These are phyloP conservation scores for Aspergillus sparsus DNA, from an alignment of 495 filamentous ascomycete species.

Conservation along the genomic window DNA sequence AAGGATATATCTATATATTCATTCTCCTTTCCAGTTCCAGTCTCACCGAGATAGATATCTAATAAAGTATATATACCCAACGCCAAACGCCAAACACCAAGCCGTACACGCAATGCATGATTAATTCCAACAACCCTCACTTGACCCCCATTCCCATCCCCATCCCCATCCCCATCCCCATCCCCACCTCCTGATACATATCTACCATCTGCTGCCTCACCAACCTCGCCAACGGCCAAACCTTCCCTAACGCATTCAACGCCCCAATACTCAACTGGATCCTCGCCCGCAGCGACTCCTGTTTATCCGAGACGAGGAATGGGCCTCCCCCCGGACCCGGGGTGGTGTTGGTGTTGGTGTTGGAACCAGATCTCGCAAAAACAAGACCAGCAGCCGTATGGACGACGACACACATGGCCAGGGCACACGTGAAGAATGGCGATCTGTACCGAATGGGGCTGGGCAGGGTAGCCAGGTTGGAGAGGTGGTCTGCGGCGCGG, in stretches of 20 bases:
- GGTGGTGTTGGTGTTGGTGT: too few species aligned
- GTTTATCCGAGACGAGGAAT: too few species aligned
- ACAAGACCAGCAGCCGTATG: constrained; percentile 39
- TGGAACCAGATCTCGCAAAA: constrained; percentile 49
- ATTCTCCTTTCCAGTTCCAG: too few species aligned
- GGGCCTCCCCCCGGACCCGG: neutral
- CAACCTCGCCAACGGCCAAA: constrained; percentile 67
- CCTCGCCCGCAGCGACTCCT: constrained; percentile 60
- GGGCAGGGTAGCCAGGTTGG: constrained; percentile 71
- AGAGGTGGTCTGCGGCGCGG: constrained; percentile 67
- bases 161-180: too few species aligned
- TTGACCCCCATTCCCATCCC: too few species aligned
- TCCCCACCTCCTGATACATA: constrained; percentile 25
- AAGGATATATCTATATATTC: too few species aligned
- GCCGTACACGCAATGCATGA: too few species aligned
- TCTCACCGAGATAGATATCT: too few species aligned
- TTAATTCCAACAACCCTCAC: too few species aligned
- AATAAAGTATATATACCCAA: too few species aligned
- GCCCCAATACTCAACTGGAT: constrained; percentile 73
- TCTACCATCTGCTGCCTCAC: constrained; percentile 61
- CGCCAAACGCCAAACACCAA: too few species aligned
- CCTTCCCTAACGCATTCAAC: constrained; percentile 62
- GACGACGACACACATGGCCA: constrained; percentile 51
- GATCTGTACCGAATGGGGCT: constrained; percentile 64
- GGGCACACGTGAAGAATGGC: constrained; percentile 75